Base-by-base conservation (phyloP, 192 early-diverging fungal species). In the Spinellus fusiger region DNA sequence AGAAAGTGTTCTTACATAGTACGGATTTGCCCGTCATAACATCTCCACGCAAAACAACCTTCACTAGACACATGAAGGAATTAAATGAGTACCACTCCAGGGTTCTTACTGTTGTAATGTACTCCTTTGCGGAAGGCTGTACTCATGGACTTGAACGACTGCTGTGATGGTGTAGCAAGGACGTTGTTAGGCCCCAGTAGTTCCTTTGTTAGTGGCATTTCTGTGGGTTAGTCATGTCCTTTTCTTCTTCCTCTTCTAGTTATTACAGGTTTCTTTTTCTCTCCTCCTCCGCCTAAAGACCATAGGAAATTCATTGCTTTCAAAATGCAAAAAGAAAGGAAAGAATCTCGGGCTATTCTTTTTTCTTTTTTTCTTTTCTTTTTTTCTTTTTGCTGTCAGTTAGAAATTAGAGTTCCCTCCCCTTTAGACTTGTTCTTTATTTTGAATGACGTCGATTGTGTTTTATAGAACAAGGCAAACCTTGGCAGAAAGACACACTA, bases 41-140 rank as follows among this genome's bases (percentile, higher is more conserved):
- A 51, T 84, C 81, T 38, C 81, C 81, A 58, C 79, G 75, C 32
- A 83, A 72, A 50, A 79, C 66, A 44, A 83, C 71, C 64, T 83
- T 83, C 81, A 83, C 81, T 83, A 59, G 13, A 28, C 31, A 9
- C 10, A 35, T 35, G 23, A 3, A 64, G 2, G 20, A 53, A 12
- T 44, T 18, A 55, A 25, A n/a, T 44, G 33, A 44, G 1, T 15
- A 32, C 25, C 48, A 20, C 25, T 20, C 5, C 5, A 52, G 23
- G 49, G 3, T 7, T 65, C 68, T 58, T 66, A 71, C 76, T 77
- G 28, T 77, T 77, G 54, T 77, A 77, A 34, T 77, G 68, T n/a
- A 75, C 73, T 18, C 76, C 76, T 18, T 64, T 70, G 25, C 63
- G 61, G 62, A 74, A 77, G 0, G 58, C 51, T 8, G 38, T 58